Evolutionary conservation across 257 asterid genomes (phyloP).

Genomic region (Solanum neorickii): DNA sequence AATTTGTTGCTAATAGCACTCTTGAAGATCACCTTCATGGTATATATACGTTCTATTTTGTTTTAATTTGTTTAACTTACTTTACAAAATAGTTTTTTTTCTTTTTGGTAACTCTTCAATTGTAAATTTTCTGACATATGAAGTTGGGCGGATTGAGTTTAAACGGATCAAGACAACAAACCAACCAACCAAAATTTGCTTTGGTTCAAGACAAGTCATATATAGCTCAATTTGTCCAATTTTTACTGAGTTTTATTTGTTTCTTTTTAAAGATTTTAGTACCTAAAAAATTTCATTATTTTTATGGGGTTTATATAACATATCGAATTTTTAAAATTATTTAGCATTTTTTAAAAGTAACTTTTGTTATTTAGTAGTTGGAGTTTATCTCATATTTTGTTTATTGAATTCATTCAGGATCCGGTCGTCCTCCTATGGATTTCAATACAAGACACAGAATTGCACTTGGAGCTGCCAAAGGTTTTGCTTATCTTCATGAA

Average conservation of each 20-base stretch:
- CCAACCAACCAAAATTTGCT: not conserved
- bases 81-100: not conserved
- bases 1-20: conserved; percentile 44
- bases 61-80: not conserved
- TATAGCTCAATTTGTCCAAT: not conserved
- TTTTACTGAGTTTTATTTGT: no score
- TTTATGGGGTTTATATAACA: no score
- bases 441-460: conserved; percentile 59
- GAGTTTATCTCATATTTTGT: not conserved
- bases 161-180: no score
- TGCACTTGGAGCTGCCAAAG: conserved; percentile 85
- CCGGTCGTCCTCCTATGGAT: conserved; percentile 53
- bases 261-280: not conserved
- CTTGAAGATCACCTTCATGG: conserved; percentile 54
- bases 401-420: conserved; percentile 19
- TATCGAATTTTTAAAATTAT: not conserved
- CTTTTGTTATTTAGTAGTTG: not conserved
- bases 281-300: no score
- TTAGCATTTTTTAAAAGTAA: not conserved
- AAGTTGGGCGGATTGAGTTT: no score
- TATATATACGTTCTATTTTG: not conserved
- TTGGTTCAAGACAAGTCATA: not conserved
- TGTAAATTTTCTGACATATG: no score
- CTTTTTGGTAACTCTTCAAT: no score
- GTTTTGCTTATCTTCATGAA: conserved; percentile 87